These are phyloP conservation scores for Primulina eburnea DNA, from an alignment of 257 asterid genomes.

Conservation along the genomic window DNA sequence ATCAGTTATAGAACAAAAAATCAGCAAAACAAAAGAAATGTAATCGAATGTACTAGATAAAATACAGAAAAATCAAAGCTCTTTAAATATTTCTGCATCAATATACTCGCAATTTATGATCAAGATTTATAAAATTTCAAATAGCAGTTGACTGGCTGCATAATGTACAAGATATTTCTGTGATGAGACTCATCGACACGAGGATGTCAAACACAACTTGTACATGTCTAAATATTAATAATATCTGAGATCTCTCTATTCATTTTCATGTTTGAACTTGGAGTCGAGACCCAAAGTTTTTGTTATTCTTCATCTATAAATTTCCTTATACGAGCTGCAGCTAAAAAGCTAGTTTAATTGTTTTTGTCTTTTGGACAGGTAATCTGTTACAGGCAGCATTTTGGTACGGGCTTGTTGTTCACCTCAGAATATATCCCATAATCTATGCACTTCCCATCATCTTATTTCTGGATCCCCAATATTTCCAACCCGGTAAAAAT, in stretches of 20 bases:
- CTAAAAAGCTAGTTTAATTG: background rate
- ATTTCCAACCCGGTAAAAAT: conserved; percentile 53
- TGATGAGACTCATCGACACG: conserved; percentile 1
- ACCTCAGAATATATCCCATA: conserved; percentile 84
- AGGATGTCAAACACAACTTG: background rate
- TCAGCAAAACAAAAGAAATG: background rate
- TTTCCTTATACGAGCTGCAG: background rate
- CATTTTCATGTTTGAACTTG: background rate
- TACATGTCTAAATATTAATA: background rate
- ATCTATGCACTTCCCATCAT: conserved; percentile 83
- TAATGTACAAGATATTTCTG: background rate
- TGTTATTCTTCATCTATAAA: background rate
- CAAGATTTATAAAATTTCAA: background rate
- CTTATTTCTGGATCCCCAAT: conserved; percentile 63
- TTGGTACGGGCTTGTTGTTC: conserved; percentile 95
- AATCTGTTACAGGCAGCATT: conserved; percentile 75
- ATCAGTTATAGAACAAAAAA: background rate
- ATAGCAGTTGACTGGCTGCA: background rate
- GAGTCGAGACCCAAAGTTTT: background rate
- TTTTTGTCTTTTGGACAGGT: conserved; percentile 40
- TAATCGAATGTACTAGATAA: background rate
- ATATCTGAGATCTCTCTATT: background rate
- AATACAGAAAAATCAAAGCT: background rate
- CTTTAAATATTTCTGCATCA: background rate
- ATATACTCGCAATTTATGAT: background rate